Percentiles rank a stretch among this genome's conserved stretches.
Evolutionary conservation across 2,329 filamentous ascomycete genomes (phyloP).

Genomic region (Neonectria neomacrospora): DNA sequence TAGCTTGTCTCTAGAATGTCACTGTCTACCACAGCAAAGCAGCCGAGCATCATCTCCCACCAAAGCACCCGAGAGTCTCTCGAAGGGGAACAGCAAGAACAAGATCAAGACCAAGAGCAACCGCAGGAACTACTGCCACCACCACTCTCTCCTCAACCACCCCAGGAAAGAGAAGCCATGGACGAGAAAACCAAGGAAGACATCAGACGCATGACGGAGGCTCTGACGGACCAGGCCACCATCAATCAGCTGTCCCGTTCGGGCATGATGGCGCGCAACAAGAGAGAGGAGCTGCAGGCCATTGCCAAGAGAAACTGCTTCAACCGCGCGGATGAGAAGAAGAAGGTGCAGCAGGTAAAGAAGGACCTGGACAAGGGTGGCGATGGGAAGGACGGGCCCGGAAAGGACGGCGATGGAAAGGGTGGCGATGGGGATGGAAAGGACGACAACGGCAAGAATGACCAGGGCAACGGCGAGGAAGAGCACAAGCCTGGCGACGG

Average conservation of each 20-base stretch:
- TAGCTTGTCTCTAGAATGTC: neutral
- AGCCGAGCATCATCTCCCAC: neutral
- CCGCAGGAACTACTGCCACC: too few relatives aligned
- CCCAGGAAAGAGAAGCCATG: neutral
- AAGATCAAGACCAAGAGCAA: neutral
- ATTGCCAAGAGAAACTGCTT: neutral
- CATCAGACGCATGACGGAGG: conserved; percentile 37
- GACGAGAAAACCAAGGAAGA: conserved; percentile 5
- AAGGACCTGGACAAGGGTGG: neutral
- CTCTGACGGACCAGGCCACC: conserved; percentile 39
- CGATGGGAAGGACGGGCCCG: neutral
- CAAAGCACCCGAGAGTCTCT: neutral
- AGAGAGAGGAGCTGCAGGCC: conserved; percentile 24
- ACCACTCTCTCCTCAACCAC: neutral
- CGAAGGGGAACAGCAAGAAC: neutral
- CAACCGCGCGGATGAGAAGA: neutral
- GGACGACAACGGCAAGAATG: neutral
- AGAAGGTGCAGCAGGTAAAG: neutral
- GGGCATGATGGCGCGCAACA: conserved; percentile 34
- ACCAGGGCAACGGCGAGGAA: neutral
- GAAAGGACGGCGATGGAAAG: too few relatives aligned
- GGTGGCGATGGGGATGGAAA: neutral
- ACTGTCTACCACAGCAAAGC: neutral
- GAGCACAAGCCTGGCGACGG: neutral
- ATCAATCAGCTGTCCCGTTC: conserved; percentile 35